These are phyloP conservation scores for Styphnolobium japonicum DNA, from an alignment of 306 rosid species.

Conservation along the genomic window DNA sequence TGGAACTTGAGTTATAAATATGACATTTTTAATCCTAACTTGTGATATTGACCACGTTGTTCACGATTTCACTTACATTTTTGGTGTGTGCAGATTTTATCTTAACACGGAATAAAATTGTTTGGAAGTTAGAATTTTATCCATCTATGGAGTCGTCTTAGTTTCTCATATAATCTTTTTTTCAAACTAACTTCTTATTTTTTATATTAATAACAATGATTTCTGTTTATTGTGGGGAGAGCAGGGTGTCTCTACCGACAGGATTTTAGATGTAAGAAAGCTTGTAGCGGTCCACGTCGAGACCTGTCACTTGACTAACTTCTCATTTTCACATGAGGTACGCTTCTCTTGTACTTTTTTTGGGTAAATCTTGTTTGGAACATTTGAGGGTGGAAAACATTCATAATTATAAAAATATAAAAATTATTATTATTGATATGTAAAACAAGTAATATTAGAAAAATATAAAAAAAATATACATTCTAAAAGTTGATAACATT, in stretches of 20 bases:
- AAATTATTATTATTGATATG: too few relatives aligned
- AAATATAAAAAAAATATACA: too few relatives aligned
- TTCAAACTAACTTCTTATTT: too few relatives aligned
- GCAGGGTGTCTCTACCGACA: slow-evolving; percentile 94
- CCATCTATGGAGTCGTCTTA: too few relatives aligned
- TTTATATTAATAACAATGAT: too few relatives aligned
- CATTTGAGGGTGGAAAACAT: too few relatives aligned
- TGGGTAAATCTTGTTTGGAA: too few relatives aligned
- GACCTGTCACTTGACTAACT: slow-evolving; percentile 83
- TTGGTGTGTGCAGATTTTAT: not conserved
- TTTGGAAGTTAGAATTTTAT: not conserved
- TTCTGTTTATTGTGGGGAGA: slow-evolving; percentile 34
- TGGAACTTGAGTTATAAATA: not conserved
- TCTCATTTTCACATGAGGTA: slow-evolving; percentile 88
- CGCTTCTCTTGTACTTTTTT: too few relatives aligned
- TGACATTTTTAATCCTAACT: not conserved
- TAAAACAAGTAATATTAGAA: too few relatives aligned
- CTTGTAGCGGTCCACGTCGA: slow-evolving; percentile 74
- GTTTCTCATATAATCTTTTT: too few relatives aligned
- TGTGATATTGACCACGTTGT: not conserved
- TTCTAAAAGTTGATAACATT: too few relatives aligned
- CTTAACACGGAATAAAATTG: not conserved
- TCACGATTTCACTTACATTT: not conserved
- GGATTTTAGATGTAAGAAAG: slow-evolving; percentile 78
- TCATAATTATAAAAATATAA: too few relatives aligned